phyloP scores from a whole-genome alignment of 2,329 filamentous ascomycete species.

The Colletotrichum aenigma region DNA sequence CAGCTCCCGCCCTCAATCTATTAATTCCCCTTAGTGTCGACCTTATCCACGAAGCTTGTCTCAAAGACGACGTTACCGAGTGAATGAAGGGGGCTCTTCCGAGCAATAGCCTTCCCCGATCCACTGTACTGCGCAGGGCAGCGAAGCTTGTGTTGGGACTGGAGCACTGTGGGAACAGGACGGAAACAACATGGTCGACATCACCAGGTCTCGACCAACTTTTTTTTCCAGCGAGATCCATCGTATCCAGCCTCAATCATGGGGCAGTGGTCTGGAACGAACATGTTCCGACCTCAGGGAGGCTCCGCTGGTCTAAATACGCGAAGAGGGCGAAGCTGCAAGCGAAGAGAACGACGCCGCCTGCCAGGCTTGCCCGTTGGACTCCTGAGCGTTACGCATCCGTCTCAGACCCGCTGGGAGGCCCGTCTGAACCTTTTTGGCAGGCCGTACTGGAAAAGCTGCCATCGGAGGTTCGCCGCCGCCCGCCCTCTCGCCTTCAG shows the following conservation, averaged over 20 bases:
- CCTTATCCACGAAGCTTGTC: background rate
- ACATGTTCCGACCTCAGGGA: background rate
- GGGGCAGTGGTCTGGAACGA: background rate
- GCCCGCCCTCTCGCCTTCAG: background rate
- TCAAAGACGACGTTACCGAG: background rate
- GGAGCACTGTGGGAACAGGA: background rate
- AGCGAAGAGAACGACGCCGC: background rate
- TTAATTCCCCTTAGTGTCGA: background rate
- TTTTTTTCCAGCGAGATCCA: background rate
- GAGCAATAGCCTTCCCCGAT: background rate
- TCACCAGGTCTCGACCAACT: background rate
- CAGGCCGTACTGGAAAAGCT: background rate
- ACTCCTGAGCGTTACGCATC: conserved; percentile 13
- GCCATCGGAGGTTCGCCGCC: conserved; percentile 13
- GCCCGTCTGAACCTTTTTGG: background rate
- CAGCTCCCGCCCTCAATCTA: conserved; percentile 5
- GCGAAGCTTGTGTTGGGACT: background rate
- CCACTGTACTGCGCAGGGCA: background rate
- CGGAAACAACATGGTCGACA: background rate
- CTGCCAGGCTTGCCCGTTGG: background rate
- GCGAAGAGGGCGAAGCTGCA: background rate
- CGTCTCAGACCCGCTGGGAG: conserved; percentile 6
- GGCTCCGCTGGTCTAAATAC: background rate
- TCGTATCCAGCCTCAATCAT: background rate
- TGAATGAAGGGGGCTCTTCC: background rate